These are phyloP conservation scores for Lumnitzera racemosa DNA, from an alignment of 345 rosid species.

Conservation along the genomic window DNA sequence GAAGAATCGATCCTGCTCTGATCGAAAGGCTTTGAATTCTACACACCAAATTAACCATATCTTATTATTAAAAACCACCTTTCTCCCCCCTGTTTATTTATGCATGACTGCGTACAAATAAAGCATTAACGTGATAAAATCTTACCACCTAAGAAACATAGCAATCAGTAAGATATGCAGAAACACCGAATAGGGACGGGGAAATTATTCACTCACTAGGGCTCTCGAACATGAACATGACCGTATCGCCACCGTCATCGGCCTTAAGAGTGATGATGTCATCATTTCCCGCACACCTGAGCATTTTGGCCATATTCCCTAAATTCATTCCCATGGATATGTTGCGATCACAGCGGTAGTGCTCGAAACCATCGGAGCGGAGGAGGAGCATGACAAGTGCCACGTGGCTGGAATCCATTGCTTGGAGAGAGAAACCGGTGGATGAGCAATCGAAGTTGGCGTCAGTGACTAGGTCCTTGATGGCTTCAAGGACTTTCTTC, in stretches of 20 bases:
- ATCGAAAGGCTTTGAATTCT: too few species aligned
- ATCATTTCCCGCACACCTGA: conserved; percentile 88
- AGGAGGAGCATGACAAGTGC: conserved; percentile 88
- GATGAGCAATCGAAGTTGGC: conserved; percentile 98
- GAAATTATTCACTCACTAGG: conserved; percentile 51
- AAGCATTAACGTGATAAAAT: too few species aligned
- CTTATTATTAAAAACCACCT: too few species aligned
- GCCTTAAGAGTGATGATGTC: conserved; percentile 96
- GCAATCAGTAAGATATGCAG: too few species aligned
- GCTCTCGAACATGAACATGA: conserved; percentile 97
- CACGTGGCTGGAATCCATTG: conserved; percentile 99
- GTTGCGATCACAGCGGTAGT: conserved; percentile 93
- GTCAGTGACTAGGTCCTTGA: conserved; percentile 89
- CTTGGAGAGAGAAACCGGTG: conserved; percentile 90
- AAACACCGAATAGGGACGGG: not conserved
- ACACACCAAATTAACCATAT: too few species aligned
- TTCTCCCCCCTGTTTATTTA: too few species aligned
- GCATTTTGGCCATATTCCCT: conserved; percentile 85
- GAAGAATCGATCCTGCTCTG: too few species aligned
- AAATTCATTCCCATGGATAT: conserved; percentile 97
- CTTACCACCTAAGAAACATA: too few species aligned
- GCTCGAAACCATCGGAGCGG: conserved; percentile 96
- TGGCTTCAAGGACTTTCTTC: conserved; percentile 89
- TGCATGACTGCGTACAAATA: too few species aligned
- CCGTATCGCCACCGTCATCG: conserved; percentile 92